Conservation (phyloP, 208 protist genomes). For the Plasmodiophora brassicae region DNA sequence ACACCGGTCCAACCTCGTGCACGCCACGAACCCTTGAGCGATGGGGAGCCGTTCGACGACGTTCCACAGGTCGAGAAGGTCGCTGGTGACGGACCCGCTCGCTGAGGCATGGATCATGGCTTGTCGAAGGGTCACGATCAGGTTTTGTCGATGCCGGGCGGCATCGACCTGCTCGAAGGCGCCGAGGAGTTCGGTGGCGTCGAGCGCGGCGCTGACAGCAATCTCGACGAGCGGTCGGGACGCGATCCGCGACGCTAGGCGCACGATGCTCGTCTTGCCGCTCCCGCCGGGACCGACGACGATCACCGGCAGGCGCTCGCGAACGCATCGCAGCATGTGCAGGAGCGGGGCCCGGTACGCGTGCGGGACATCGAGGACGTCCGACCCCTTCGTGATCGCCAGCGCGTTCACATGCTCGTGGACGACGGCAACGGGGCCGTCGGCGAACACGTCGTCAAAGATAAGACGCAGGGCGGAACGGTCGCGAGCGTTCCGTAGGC, state of each 20-base stretch:
- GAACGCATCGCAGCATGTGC: conserved; percentile 75
- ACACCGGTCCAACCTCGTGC: too few species aligned
- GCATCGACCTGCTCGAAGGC: conserved; percentile 50
- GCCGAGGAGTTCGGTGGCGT: conserved; percentile 98
- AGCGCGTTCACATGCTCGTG: not conserved
- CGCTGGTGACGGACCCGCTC: too few species aligned
- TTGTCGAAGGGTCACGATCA: too few species aligned
- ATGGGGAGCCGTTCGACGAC: too few species aligned
- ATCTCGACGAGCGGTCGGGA: conserved; percentile 86
- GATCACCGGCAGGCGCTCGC: conserved; percentile 87
- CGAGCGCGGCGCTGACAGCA: conserved; percentile 90
- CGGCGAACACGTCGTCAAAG: too few species aligned
- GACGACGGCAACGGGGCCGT: not conserved
- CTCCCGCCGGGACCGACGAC: conserved; percentile 83
- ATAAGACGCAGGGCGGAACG: conserved; percentile 33
- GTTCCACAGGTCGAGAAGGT: too few species aligned
- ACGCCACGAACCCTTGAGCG: too few species aligned
- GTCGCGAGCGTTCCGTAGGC: conserved; percentile 66
- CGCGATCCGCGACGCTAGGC: conserved; percentile 79
- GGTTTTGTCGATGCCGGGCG: too few species aligned
- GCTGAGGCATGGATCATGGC: too few species aligned
- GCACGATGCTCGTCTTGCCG: conserved; percentile 91
- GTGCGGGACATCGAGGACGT: conserved; percentile 56
- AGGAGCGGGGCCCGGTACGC: conserved; percentile 67
- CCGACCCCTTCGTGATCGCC: too few species aligned